A percentile compares a stretch with the other conserved stretches of the same genome.
Evolutionary conservation across 495 filamentous ascomycete genomes (phyloP).

Genomic region (Aspergillus conjunctus): DNA sequence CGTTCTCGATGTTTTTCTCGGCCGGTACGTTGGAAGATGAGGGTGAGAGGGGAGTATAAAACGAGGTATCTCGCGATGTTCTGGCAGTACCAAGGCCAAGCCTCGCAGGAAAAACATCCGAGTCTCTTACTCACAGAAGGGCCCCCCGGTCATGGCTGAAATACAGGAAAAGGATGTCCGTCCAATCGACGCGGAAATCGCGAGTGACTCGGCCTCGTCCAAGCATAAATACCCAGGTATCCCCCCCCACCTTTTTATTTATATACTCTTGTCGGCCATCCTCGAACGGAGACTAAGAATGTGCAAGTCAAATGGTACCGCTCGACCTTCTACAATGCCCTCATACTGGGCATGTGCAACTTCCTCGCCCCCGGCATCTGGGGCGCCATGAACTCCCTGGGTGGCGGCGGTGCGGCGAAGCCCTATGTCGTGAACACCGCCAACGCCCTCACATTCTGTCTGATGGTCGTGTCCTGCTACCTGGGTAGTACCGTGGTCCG

Average conservation of each 20-base stretch:
- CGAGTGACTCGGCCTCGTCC: neutral
- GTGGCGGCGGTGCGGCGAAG: slow-evolving; percentile 63
- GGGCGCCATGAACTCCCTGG: slow-evolving; percentile 70
- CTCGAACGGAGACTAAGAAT: too few species aligned
- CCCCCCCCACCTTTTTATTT: neutral
- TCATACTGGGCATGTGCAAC: slow-evolving; percentile 64
- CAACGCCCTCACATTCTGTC: slow-evolving; percentile 67
- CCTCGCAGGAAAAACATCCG: neutral
- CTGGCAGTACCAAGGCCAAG: too few species aligned
- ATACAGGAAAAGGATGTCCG: slow-evolving; percentile 24
- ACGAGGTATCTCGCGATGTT: too few species aligned
- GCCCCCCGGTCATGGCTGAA: neutral
- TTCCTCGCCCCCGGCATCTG: slow-evolving; percentile 67
- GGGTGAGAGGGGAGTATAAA: too few species aligned
- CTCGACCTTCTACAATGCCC: slow-evolving; percentile 63
- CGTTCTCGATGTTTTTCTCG: too few species aligned
- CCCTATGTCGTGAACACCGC: slow-evolving; percentile 69
- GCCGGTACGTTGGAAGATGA: too few species aligned
- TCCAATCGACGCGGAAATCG: slow-evolving; percentile 29
- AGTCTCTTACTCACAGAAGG: neutral
- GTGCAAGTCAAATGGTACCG: slow-evolving; percentile 63
- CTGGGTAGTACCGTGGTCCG: slow-evolving; percentile 55
- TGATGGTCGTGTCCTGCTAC: slow-evolving; percentile 65
- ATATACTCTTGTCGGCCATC: neutral
- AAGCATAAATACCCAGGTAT: slow-evolving; percentile 29